Conservation (phyloP, 2,329 filamentous ascomycete genomes). For the Ceratocystis cacaofunesta region DNA sequence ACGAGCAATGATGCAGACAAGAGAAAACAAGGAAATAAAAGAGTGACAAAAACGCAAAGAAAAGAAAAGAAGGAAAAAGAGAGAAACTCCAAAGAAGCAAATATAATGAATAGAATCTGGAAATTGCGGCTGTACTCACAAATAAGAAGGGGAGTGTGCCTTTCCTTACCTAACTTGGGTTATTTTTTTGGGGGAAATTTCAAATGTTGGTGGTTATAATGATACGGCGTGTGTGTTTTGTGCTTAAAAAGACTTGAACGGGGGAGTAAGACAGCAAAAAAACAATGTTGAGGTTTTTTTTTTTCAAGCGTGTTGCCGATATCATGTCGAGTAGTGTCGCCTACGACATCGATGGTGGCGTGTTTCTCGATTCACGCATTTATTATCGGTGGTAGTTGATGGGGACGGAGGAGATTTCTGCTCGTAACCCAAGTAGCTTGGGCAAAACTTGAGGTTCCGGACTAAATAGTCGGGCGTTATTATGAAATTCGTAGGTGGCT, state of each 20-base stretch:
- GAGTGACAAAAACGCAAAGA: neutral
- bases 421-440: neutral
- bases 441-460: neutral
- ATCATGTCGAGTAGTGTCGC: neutral
- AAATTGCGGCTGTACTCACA: neutral
- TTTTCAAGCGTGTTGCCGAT: neutral
- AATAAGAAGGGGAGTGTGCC: conserved; percentile 1
- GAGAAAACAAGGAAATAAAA: neutral
- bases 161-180: neutral
- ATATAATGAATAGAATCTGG: neutral
- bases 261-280: neutral
- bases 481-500: neutral
- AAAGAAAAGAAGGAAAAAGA: neutral
- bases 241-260: neutral
- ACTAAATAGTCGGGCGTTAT: neutral
- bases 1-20: neutral
- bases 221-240: neutral
- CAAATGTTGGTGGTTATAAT: neutral
- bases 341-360: neutral
- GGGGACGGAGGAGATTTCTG: neutral
- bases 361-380: neutral
- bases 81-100: neutral
- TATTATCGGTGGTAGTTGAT: neutral
- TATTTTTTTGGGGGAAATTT: neutral
- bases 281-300: neutral